These are phyloP conservation scores for Aspergillus persii DNA, from an alignment of 2,329 filamentous ascomycete species.

Conservation along the genomic window DNA sequence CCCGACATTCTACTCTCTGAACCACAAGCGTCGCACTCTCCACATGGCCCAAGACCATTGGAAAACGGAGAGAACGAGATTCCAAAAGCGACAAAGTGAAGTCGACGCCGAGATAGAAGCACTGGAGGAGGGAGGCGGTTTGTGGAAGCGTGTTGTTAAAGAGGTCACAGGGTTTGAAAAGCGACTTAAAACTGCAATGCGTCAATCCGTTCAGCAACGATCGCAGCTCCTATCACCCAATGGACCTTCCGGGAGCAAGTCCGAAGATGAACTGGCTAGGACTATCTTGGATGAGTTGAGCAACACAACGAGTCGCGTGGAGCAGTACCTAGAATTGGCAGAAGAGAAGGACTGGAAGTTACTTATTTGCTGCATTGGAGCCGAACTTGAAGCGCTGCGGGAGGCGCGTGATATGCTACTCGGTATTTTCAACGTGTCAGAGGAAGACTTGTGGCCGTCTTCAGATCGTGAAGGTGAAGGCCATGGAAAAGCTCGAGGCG, in stretches of 20 bases:
- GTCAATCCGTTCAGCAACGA: slow-evolving; percentile 26
- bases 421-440: slow-evolving; percentile 30
- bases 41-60: slow-evolving; percentile 60
- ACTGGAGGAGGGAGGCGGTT: slow-evolving; percentile 55
- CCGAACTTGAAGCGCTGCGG: slow-evolving; percentile 57
- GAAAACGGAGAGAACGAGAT: slow-evolving; percentile 47
- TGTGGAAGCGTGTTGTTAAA: slow-evolving; percentile 58
- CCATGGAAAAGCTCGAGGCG: background rate
- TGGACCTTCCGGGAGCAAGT: slow-evolving; percentile 9
- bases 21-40: slow-evolving; percentile 57
- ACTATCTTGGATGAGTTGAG: slow-evolving; percentile 48
- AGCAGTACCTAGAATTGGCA: slow-evolving; percentile 51
- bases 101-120: slow-evolving; percentile 56
- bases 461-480: slow-evolving; percentile 4
- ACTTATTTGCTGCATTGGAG: slow-evolving; percentile 60
- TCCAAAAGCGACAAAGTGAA: slow-evolving; percentile 45
- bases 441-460: slow-evolving; percentile 15
- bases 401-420: slow-evolving; percentile 40
- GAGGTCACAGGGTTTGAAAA: slow-evolving; percentile 53
- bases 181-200: slow-evolving; percentile 32
- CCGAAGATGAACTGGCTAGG: slow-evolving; percentile 25
- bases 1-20: slow-evolving; percentile 51
- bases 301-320: slow-evolving; percentile 45
- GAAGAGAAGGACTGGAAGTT: slow-evolving; percentile 59
- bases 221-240: slow-evolving; percentile 17